Evolutionary conservation across 208 protist species (phyloP).

Genomic region (Leishmania martiniquensis): DNA sequence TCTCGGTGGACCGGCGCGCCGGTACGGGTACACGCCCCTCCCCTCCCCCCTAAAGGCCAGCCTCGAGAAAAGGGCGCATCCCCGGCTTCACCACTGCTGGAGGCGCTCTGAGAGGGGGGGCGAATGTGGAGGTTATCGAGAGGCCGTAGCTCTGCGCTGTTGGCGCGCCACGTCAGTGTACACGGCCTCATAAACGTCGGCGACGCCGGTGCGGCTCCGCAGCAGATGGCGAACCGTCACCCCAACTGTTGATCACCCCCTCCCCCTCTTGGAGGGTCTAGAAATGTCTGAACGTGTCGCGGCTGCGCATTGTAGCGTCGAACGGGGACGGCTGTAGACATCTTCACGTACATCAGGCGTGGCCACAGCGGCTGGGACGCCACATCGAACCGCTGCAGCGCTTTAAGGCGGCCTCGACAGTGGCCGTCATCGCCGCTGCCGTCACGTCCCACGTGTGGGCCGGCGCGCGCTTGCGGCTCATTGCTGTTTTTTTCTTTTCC

Average conservation of each 20-base stretch:
- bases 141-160: constrained; percentile 14
- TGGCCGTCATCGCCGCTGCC: constrained; percentile 3
- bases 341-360: no score
- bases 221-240: constrained; percentile 13
- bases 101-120: neutral
- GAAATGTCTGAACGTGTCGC: no score
- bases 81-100: neutral
- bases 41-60: no score
- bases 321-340: no score
- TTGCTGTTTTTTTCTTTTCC: constrained; percentile 14
- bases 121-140: neutral
- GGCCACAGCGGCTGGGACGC: no score
- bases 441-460: constrained; percentile 11
- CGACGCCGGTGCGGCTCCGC: constrained; percentile 11
- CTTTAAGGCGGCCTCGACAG: constrained; percentile 6
- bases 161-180: no score
- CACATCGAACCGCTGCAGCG: no score
- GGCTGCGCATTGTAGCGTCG: no score
- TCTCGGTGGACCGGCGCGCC: neutral
- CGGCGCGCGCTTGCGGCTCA: constrained; percentile 11
- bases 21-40: neutral
- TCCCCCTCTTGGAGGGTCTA: no score
- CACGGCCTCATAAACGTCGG: constrained; percentile 3
- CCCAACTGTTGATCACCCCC: constrained; percentile 12
- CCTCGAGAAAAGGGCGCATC: neutral